Base-by-base conservation (phyloP, 345 rosid genomes). In the Eucalyptus coolabah region DNA sequence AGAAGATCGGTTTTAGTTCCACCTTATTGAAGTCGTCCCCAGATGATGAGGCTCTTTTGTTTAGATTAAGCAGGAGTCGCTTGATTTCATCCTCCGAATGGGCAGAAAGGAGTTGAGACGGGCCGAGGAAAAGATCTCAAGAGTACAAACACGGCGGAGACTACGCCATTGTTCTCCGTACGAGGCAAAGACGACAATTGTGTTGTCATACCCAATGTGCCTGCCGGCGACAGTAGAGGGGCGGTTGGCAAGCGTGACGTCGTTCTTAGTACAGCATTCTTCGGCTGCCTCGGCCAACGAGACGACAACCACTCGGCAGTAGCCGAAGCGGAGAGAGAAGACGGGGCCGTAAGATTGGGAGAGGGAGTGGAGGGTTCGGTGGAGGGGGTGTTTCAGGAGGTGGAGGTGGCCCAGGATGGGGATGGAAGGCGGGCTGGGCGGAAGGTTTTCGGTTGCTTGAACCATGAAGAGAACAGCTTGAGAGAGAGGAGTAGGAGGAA, bases 101-200 rank as follows among this genome's bases (percentile, higher is more conserved):
- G 77, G 47, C 11, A 42, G 26, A 32, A 89, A 89, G 86, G 50
- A 47, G 77, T 87, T 88, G 63, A 93, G 92, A 11, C 92, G 91
- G 82, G 86, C 82, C 11, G 90, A 53, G 26, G 96, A 93, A 89
- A 94, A 93, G 11, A 94, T 88, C 54, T 93, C 94, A 6, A 91
- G 77, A 18, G 93, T 42, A 26, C 91, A 89, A 63, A 94, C 86
- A 21, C 93, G 92, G 87, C 96, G 92, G 60, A 94, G 92, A 90
- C 77, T 93, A n/a, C 96, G 93, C 95, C 96, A 93, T 60, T 92
- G 94, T 34, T 91, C 91, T 8, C 96, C 95, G 30, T 94, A 93
- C 12, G 94, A 65, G 9, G 93, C 88, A 9, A 77, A 49, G 23
- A 69, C 40, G 51, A 94, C 40, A 53, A 91, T 86, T 40, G 93